phyloP scores from a whole-genome alignment of 371 early-diverging fungal genomes.

The Rhizomucor pusillus region DNA sequence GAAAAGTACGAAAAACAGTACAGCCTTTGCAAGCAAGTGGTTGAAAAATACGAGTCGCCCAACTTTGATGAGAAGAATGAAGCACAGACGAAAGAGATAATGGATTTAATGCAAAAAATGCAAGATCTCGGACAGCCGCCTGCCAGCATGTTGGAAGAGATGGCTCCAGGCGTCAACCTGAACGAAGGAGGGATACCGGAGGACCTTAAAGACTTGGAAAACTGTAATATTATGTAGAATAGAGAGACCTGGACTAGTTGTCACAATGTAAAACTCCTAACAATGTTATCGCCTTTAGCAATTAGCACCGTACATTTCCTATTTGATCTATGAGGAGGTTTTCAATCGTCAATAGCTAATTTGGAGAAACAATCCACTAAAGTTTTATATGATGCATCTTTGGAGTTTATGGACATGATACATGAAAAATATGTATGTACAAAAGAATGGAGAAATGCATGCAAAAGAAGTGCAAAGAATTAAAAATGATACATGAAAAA shows the following conservation, averaged over 20 bases:
- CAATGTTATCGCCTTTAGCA: too few relatives aligned
- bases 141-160: constrained; percentile 77
- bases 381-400: too few relatives aligned
- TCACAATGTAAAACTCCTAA: too few relatives aligned
- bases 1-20: constrained; percentile 76
- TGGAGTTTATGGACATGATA: too few relatives aligned
- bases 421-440: too few relatives aligned
- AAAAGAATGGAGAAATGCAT: too few relatives aligned
- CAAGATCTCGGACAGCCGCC: constrained; percentile 96
- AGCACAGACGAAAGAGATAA: constrained; percentile 65
- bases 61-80: constrained; percentile 64
- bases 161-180: constrained; percentile 87
- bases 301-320: too few relatives aligned
- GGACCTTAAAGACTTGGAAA: constrained; percentile 58
- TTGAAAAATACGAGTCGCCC: constrained; percentile 70
- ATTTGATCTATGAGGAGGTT: too few relatives aligned
- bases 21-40: constrained; percentile 69
- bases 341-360: too few relatives aligned
- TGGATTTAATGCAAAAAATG: constrained; percentile 92
- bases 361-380: too few relatives aligned
- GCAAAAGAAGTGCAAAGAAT: too few relatives aligned
- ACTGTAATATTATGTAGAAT: constrained; percentile 51
- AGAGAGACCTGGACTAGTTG: neutral
- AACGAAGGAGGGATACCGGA: constrained; percentile 69
- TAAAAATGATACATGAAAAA: too few relatives aligned